phyloP scores from a whole-genome alignment of 2,329 filamentous ascomycete genomes.

The Aspergillus aculeatus region DNA sequence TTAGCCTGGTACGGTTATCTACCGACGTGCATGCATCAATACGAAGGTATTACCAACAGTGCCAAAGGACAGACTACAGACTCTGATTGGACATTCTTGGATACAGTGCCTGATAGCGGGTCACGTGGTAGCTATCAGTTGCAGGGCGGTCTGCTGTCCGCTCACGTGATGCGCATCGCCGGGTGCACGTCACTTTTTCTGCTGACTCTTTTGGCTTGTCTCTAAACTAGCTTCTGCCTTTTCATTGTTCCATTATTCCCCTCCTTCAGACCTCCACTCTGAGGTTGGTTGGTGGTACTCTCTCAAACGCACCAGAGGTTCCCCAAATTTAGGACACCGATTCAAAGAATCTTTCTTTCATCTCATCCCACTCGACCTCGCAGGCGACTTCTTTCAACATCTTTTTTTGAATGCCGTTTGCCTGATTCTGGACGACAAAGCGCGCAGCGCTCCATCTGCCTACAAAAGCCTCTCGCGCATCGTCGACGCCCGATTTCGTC shows the following conservation, averaged over 20 bases:
- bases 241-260: neutral
- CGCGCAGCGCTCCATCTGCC: conserved; percentile 28
- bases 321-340: neutral
- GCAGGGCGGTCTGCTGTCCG: neutral
- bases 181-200: conserved; percentile 35
- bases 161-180: conserved; percentile 24
- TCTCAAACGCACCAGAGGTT: neutral
- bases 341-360: neutral
- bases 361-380: neutral
- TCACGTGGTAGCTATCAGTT: conserved; percentile 18
- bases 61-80: conserved; percentile 34
- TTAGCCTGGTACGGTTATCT: neutral
- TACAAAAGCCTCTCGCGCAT: neutral
- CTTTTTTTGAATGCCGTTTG: conserved; percentile 14
- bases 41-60: conserved; percentile 22
- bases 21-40: conserved; percentile 11
- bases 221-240: neutral
- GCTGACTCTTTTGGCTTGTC: conserved; percentile 3
- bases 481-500: neutral
- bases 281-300: neutral
- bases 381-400: neutral
- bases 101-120: conserved; percentile 6
- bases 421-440: conserved; percentile 21
- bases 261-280: neutral
- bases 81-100: conserved; percentile 25